A percentile compares a stretch with the other conserved stretches of the same genome.
phyloP scores from a whole-genome alignment of 2,329 filamentous ascomycete genomes.

The Xylogone sp. region DNA sequence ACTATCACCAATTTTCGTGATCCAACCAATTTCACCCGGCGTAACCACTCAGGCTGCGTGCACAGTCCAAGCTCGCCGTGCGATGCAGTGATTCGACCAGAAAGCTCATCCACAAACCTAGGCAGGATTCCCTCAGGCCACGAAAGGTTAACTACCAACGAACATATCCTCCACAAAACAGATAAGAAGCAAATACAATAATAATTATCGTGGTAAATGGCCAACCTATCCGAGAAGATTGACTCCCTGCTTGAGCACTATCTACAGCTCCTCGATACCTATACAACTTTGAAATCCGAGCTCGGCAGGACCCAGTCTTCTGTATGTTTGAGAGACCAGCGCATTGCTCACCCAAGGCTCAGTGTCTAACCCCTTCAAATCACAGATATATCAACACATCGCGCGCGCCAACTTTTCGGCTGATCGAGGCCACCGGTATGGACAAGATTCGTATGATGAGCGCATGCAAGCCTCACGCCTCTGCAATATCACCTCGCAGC shows the following conservation, averaged over 20 bases:
- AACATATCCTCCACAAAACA: no score
- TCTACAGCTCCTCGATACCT: slow-evolving; percentile 62
- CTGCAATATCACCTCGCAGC: slow-evolving; percentile 33
- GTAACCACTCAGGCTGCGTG: no score
- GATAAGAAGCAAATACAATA: background rate
- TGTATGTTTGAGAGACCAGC: slow-evolving; percentile 29
- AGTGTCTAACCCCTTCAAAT: background rate
- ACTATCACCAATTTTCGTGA: no score
- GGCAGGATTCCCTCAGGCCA: no score
- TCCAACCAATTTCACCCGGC: no score
- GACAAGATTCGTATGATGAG: slow-evolving; percentile 67
- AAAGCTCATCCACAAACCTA: no score
- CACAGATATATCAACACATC: slow-evolving; percentile 33
- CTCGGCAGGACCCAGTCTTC: slow-evolving; percentile 51
- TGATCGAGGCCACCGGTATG: slow-evolving; percentile 61
- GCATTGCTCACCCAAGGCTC: background rate
- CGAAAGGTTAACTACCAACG: no score
- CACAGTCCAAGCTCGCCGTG: no score
- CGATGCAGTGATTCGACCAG: no score
- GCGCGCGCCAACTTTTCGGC: slow-evolving; percentile 74
- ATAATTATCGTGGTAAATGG: background rate
- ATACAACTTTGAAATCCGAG: slow-evolving; percentile 53
- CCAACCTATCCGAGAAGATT: slow-evolving; percentile 34
- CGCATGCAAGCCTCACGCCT: slow-evolving; percentile 62
- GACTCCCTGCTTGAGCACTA: slow-evolving; percentile 64